A percentile compares a stretch with the other conserved stretches of the same genome.
Conservation (phyloP, 108 stramenopile species). For the Cyclostephanos tholiformis region DNA sequence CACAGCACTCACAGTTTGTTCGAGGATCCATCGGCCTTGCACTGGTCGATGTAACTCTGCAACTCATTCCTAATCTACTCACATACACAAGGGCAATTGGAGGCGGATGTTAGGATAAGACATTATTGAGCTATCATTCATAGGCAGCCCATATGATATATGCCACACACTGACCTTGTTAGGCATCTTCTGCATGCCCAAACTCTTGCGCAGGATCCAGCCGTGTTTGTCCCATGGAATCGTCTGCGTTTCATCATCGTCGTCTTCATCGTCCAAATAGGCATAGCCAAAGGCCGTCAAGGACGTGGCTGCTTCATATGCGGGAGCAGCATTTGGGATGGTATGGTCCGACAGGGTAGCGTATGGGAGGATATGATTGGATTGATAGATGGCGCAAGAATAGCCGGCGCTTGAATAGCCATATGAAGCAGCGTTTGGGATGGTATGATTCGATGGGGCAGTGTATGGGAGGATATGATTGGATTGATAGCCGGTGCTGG, state of each 20-base stretch:
- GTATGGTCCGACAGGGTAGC: too few relatives aligned
- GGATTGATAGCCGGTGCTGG: too few relatives aligned
- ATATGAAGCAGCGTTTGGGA: too few relatives aligned
- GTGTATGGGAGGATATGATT: too few relatives aligned
- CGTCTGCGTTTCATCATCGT: constrained; percentile 21
- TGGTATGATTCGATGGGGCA: too few relatives aligned
- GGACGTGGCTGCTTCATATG: too few relatives aligned
- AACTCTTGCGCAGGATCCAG: constrained; percentile 27
- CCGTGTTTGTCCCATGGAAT: constrained; percentile 42
- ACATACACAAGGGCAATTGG: background rate
- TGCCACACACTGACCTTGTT: constrained; percentile 11
- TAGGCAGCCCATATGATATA: background rate
- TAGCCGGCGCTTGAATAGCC: too few relatives aligned
- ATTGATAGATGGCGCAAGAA: too few relatives aligned
- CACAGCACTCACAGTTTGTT: constrained; percentile 17
- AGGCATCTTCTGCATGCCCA: constrained; percentile 48
- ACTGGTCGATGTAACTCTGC: constrained; percentile 47
- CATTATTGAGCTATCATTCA: background rate
- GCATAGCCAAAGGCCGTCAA: too few relatives aligned
- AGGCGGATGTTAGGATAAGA: too few relatives aligned
- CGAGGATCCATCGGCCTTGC: constrained; percentile 30
- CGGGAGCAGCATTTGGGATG: too few relatives aligned
- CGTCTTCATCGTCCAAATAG: background rate
- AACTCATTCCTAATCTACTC: constrained; percentile 38
- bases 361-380: too few relatives aligned